phyloP scores from a whole-genome alignment of 1,139 yeast genomes.

The Yamadazyma kanchanaburiensis region DNA sequence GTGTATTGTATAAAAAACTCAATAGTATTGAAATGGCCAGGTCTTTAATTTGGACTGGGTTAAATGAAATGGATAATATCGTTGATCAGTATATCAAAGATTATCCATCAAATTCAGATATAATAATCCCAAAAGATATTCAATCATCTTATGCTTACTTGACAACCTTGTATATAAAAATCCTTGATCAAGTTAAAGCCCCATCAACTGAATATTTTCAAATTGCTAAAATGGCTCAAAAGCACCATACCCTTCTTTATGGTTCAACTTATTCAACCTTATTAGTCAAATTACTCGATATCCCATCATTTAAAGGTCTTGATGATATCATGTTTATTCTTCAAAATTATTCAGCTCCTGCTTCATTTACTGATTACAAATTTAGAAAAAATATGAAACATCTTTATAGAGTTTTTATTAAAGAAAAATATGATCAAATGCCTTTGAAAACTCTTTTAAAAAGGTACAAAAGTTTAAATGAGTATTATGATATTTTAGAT shows the following conservation, averaged over 20 bases:
- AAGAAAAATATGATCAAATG: slow-evolving; percentile 5
- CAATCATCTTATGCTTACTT: slow-evolving; percentile 17
- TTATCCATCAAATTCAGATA: slow-evolving; percentile 15
- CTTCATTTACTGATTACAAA: slow-evolving; percentile 28
- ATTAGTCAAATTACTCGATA: slow-evolving; percentile 13
- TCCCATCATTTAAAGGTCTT: slow-evolving; percentile 11
- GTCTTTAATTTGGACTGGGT: slow-evolving; percentile 21
- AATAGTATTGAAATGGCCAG: slow-evolving; percentile 21
- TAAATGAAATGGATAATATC: slow-evolving; percentile 20
- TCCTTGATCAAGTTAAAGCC: slow-evolving; percentile 7
- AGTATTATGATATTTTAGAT: slow-evolving; percentile 20
- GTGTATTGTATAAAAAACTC: slow-evolving; percentile 21
- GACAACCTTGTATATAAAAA: slow-evolving; percentile 15
- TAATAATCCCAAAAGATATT: slow-evolving; percentile 18
- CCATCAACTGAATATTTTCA: slow-evolving; percentile 10
- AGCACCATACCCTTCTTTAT: slow-evolving; percentile 12
- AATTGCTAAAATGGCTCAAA: slow-evolving; percentile 8
- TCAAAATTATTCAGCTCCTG: slow-evolving; percentile 29
- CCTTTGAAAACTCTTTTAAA: slow-evolving; percentile 9
- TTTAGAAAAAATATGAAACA: slow-evolving; percentile 19
- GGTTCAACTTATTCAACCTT: slow-evolving; percentile 19
- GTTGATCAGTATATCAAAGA: slow-evolving; percentile 12
- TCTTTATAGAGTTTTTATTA: slow-evolving; percentile 21
- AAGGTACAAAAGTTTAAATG: slow-evolving; percentile 23
- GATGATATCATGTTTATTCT: slow-evolving; percentile 15